Evolutionary conservation across 495 filamentous ascomycete species (phyloP).

Genomic region (Penicillium lagena): DNA sequence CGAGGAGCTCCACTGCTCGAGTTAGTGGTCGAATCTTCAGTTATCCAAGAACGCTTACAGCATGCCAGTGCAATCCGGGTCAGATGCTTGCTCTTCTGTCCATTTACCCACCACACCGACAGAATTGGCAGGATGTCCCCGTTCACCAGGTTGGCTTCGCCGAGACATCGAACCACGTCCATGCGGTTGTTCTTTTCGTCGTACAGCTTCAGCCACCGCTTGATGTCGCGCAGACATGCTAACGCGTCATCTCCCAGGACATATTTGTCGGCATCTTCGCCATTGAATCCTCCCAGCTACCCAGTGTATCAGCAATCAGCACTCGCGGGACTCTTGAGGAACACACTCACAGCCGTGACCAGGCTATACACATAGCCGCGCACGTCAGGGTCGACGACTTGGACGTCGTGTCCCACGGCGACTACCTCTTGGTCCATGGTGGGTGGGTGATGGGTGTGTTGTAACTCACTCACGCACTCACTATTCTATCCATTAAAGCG

Average conservation of each 20-base stretch:
- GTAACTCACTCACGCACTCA: too few species aligned
- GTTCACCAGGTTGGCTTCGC: constrained; percentile 87
- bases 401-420: constrained; percentile 30
- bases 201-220: constrained; percentile 89
- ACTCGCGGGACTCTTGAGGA: background rate
- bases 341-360: constrained; percentile 72
- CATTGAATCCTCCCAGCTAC: constrained; percentile 81
- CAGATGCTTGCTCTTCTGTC: constrained; percentile 63
- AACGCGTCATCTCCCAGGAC: constrained; percentile 88
- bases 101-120: constrained; percentile 61
- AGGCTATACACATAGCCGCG: constrained; percentile 87
- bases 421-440: constrained; percentile 37
- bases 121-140: constrained; percentile 89
- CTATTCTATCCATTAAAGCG: constrained; percentile 8
- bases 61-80: constrained; percentile 79
- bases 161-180: constrained; percentile 90
- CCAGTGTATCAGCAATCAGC: background rate
- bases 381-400: constrained; percentile 76
- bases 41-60: constrained; percentile 33
- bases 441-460: background rate
- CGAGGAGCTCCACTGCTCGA: constrained; percentile 70
- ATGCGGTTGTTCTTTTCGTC: constrained; percentile 91
- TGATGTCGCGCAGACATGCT: constrained; percentile 85
- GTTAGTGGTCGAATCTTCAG: constrained; percentile 1
- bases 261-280: constrained; percentile 76